These are phyloP conservation scores for Meira miltonrushii DNA, from an alignment of 1,284 basidiomycete genomes.

Conservation along the genomic window DNA sequence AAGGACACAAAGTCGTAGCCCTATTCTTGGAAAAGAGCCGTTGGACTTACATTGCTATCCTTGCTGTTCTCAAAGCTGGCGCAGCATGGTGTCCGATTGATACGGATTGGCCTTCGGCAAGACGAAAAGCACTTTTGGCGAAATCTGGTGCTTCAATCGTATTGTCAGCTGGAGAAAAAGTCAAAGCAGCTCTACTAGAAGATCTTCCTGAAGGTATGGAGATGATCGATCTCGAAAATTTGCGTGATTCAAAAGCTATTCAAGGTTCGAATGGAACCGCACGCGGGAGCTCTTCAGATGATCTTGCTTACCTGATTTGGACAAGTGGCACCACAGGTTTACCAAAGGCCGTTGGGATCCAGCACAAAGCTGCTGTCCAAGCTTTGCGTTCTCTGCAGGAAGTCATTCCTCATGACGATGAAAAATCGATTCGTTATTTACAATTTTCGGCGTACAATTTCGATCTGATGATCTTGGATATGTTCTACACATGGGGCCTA, in stretches of 20 bases:
- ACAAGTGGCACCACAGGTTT: constrained; percentile 53
- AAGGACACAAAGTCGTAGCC: constrained; percentile 27
- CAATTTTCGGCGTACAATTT: constrained; percentile 53
- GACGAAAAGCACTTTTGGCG: constrained; percentile 48
- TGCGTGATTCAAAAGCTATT: not conserved
- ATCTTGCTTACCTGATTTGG: constrained; percentile 50
- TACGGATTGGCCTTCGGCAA: constrained; percentile 45
- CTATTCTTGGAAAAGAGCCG: constrained; percentile 44
- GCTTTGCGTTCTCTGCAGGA: constrained; percentile 45
- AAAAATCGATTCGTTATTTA: constrained; percentile 34
- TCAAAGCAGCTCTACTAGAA: constrained; percentile 23
- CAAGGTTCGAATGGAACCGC: not conserved
- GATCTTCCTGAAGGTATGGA: constrained; percentile 21
- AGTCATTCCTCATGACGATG: constrained; percentile 42
- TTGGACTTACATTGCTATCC: constrained; percentile 42
- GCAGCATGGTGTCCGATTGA: constrained; percentile 54
- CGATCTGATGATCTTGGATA: constrained; percentile 51
- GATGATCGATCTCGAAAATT: constrained; percentile 31
- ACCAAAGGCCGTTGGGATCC: constrained; percentile 52
- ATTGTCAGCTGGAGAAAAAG: constrained; percentile 8
- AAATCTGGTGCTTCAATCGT: constrained; percentile 45
- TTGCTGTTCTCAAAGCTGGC: constrained; percentile 47
- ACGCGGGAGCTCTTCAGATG: constrained; percentile 1
- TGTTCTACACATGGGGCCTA: constrained; percentile 49
- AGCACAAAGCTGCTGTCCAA: constrained; percentile 49